Evolutionary conservation across 306 rosid species (phyloP), one percentile per base, ranked within the genome.

Genomic region (Adenanthera pavonina): DNA sequence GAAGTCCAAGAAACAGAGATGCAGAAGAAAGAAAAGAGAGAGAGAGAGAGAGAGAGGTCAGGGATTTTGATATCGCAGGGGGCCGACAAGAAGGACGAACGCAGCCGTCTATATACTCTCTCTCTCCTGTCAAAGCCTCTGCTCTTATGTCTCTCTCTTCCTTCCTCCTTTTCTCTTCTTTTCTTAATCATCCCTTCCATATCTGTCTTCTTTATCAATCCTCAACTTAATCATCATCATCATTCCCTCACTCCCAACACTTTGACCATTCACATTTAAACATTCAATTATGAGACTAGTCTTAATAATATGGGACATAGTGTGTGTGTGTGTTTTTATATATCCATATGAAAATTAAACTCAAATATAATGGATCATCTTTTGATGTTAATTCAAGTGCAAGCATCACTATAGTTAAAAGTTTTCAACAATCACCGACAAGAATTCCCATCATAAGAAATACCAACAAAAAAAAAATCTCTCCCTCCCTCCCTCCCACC

Each of bases 11-110:
- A 60, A 20, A 57, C 14, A 60, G n/a, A 64, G 6, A 15, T 2
- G 8, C 7, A 35, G n/a, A 15, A 5, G 47, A 65, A 17, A 13
- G 8, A 16, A 19, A 3, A 2, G 16, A 9, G 6, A 38, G 67
- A 6, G 65, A 59, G 6, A 13, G 14, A 43, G 7, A 13, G 56
- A 15, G n/a, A 15, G 6, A 51, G 56, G 1, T 51, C 1, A 25
- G 30, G 30, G 30, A 25, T 69, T 78, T 82, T 77, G 87, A 81
- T 25, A 25, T 84, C 52, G 6, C 3, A 82, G 70, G 82, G 84
- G 87, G 60, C 91, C 92, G 94, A 92, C 97, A 92, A 88, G 69
- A 83, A 87, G 90, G 94, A 88, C 92, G 85, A 44, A 68, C 34
- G 60, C 83, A 87, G 92, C 94, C 92, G 92, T 89, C 89, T 85